Evolutionary conservation across 768 basidiomycete genomes (phyloP).

Genomic region (Lentinula guzmanii): DNA sequence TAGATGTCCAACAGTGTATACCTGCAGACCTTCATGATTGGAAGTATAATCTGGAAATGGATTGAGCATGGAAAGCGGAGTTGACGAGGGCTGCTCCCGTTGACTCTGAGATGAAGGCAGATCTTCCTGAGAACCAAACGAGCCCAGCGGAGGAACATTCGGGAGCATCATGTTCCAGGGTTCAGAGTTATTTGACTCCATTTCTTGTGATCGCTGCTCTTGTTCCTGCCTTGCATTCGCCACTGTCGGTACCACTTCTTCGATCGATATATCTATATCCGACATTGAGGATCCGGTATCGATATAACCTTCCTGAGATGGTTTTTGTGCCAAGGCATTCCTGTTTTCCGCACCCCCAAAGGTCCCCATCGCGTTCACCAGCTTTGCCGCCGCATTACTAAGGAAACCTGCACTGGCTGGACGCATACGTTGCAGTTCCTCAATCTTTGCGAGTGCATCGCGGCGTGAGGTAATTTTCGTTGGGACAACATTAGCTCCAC

Average conservation of each 20-base stretch:
- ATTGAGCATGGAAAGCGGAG: constrained; percentile 18
- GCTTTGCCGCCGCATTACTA: constrained; percentile 9
- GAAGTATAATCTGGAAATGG: constrained; percentile 12
- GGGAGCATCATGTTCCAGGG: constrained; percentile 4
- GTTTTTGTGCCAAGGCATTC: constrained; percentile 3
- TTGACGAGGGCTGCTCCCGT: constrained; percentile 18
- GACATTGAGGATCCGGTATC: not conserved
- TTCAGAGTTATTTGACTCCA: not conserved
- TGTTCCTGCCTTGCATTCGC: constrained; percentile 1
- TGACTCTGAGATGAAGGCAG: not conserved
- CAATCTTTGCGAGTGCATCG: constrained; percentile 47
- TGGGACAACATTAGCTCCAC: constrained; percentile 11
- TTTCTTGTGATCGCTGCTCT: not conserved
- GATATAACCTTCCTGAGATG: not conserved
- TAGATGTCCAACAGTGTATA: constrained; percentile 76
- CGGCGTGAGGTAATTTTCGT: constrained; percentile 22
- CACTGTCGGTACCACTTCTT: constrained; percentile 13
- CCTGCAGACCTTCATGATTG: constrained; percentile 63
- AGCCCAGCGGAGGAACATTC: not conserved
- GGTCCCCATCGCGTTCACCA: constrained; percentile 10
- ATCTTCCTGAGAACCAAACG: not conserved
- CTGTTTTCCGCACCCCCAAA: constrained; percentile 11
- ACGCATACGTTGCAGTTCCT: constrained; percentile 43
- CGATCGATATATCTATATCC: constrained; percentile 1
- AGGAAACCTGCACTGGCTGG: constrained; percentile 15